phyloP scores from a whole-genome alignment of 1,284 basidiomycete species.

The Melanopsichium pennsylvanicum region DNA sequence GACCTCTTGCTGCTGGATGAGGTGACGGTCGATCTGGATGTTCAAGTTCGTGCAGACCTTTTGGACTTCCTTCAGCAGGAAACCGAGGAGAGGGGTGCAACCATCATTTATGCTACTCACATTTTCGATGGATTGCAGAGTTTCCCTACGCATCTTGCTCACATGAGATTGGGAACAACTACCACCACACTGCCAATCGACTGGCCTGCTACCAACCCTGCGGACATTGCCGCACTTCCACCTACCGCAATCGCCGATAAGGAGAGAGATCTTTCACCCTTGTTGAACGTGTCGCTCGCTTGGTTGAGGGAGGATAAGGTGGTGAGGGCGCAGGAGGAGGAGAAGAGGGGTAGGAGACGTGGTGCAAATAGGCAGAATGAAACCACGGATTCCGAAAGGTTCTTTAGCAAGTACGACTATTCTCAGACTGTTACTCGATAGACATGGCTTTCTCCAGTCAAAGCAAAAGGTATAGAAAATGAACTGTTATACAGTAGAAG shows the following conservation, averaged over 20 bases:
- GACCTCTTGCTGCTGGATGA: conserved; percentile 92
- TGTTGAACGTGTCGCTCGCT: conserved; percentile 55
- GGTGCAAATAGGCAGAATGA: conserved; percentile 47
- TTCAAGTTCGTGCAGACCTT: conserved; percentile 89
- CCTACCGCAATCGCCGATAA: conserved; percentile 11
- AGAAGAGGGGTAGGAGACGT: conserved; percentile 37
- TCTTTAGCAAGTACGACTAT: conserved; percentile 64
- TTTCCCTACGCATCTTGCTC: conserved; percentile 64
- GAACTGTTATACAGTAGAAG: no score
- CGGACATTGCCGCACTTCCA: conserved; percentile 26
- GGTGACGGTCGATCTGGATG: conserved; percentile 98
- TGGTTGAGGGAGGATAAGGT: conserved; percentile 62
- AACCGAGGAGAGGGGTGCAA: conserved; percentile 80
- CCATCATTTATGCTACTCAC: conserved; percentile 78
- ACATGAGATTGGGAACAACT: conserved; percentile 61
- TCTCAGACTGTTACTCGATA: conserved; percentile 44
- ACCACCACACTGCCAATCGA: conserved; percentile 45
- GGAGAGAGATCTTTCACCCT: conserved; percentile 32
- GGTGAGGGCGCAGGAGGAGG: conserved; percentile 51
- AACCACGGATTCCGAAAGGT: conserved; percentile 60
- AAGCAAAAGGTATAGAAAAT: neutral
- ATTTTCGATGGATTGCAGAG: conserved; percentile 64
- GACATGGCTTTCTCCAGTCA: no score
- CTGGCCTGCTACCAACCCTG: conserved; percentile 53
- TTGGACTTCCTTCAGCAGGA: conserved; percentile 86